Conservation (phyloP, 1,139 yeast species). For the Nakaseomyces kungkrabaensis region DNA sequence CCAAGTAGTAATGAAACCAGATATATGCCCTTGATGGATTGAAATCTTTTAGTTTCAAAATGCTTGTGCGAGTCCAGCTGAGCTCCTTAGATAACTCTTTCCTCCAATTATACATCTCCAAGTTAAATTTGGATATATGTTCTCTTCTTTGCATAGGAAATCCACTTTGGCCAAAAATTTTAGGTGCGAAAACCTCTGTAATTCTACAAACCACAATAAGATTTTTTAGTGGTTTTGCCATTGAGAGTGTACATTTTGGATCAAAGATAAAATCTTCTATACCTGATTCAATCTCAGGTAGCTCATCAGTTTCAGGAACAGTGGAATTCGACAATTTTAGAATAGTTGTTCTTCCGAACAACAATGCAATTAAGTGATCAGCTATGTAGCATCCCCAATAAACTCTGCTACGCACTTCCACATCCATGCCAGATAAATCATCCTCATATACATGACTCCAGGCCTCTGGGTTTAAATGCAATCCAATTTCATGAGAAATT, state of each 20-base stretch:
- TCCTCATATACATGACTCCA: conserved; percentile 34
- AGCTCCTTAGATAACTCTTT: conserved; percentile 36
- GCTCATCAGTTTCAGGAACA: conserved; percentile 48
- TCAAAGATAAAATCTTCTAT: conserved; percentile 34
- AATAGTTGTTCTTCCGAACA: conserved; percentile 47
- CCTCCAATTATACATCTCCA: conserved; percentile 41
- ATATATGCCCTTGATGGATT: conserved; percentile 46
- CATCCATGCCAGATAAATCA: conserved; percentile 31
- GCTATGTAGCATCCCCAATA: conserved; percentile 59
- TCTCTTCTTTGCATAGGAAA: conserved; percentile 18
- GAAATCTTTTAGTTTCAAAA: conserved; percentile 33
- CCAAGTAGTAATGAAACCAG: conserved; percentile 46
- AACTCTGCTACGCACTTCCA: conserved; percentile 46
- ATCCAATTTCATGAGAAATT: conserved; percentile 53
- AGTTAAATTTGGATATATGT: conserved; percentile 34
- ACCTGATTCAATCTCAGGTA: conserved; percentile 45
- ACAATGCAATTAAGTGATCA: conserved; percentile 47
- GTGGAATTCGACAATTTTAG: conserved; percentile 46
- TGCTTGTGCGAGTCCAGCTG: conserved; percentile 36
- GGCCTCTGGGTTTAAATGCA: conserved; percentile 48
- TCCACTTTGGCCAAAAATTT: conserved; percentile 20
- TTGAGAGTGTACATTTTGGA: conserved; percentile 24
- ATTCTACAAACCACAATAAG: conserved; percentile 45
- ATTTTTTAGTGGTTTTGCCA: conserved; percentile 38
- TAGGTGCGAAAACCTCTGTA: conserved; percentile 38